These are phyloP conservation scores for Purpureocillium takamizusanense DNA, from an alignment of 2,329 filamentous ascomycete genomes.

Conservation along the genomic window DNA sequence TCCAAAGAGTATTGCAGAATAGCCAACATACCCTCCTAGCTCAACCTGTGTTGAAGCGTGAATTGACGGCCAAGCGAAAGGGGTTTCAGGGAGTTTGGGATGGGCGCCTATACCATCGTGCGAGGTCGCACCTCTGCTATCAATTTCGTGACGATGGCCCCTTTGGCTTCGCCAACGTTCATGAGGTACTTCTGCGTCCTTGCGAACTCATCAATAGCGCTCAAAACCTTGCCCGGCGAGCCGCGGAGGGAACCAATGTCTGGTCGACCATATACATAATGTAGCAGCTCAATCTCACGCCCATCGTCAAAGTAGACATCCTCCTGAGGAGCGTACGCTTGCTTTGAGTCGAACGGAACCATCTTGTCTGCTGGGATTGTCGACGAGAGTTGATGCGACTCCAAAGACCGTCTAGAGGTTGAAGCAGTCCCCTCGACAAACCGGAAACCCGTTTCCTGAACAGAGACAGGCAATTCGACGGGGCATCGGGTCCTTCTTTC, in stretches of 20 bases:
- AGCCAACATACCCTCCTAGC: slow-evolving; percentile 73
- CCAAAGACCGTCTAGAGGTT: too few species aligned
- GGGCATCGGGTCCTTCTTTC: too few species aligned
- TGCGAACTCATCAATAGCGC: neutral
- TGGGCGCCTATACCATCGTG: slow-evolving; percentile 42
- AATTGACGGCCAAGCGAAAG: neutral
- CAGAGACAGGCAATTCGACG: too few species aligned
- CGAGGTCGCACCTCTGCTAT: slow-evolving; percentile 50
- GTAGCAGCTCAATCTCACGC: slow-evolving; percentile 63
- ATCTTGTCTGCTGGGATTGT: slow-evolving; percentile 5
- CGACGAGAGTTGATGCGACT: too few species aligned
- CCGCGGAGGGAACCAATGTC: slow-evolving; percentile 55
- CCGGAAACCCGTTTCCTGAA: too few species aligned
- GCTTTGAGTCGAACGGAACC: slow-evolving; percentile 24
- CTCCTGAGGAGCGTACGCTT: slow-evolving; percentile 32
- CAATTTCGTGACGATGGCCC: too few species aligned
- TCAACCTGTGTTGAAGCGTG: slow-evolving; percentile 41
- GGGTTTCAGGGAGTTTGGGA: neutral
- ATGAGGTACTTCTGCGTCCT: slow-evolving; percentile 24
- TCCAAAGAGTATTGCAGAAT: slow-evolving; percentile 70
- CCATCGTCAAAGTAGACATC: slow-evolving; percentile 55
- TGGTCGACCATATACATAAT: slow-evolving; percentile 55
- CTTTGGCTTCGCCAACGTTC: slow-evolving; percentile 53
- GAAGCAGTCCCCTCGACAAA: too few species aligned
- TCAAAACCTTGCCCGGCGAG: slow-evolving; percentile 48